Evolutionary conservation across 192 early-diverging fungal genomes (phyloP), one percentile per base, ranked within the genome.

Genomic region (Helicostylum pulchrum): DNA sequence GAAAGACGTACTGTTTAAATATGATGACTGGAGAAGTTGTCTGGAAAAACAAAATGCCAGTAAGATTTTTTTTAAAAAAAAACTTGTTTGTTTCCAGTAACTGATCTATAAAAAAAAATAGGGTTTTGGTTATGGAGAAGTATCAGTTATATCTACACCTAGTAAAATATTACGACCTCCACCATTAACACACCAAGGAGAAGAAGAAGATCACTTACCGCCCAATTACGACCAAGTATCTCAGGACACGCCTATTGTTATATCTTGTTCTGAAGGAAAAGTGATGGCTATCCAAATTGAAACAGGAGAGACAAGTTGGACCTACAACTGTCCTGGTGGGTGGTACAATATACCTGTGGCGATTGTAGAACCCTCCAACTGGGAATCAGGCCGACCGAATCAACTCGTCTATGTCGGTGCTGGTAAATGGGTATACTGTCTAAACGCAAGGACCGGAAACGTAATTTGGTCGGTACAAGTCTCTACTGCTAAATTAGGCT

Each of bases 21-120:
- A 19, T 71, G 8, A 61, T 52, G 30, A 65, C 69, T 15, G 69
- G 69, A 7, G 43, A 49, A 14, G 14, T 17, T n/a, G 7, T 34
- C 12, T 71, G 69, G 69, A 49, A 30, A 15, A 71, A 71, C 42
- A 61, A 58, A 10, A 71, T 71, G 69, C 23, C 52, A 5, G 69
- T 71, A 61, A 61, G 63, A 43, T 8, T 46, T n/a, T n/a, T n/a
- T n/a, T n/a, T 32, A 10, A 30, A 48, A 48, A 20, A 49, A 51
- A 17, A 26, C 2, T 0, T 26, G 26, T 26, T 26, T 26, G 7
- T 15, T 20, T n/a, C 31, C 7, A 39, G 17, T 4, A 23, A 30
- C 42, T 20, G 31, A 42, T 30, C 21, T 5, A 30, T 11, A 34
- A 26, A 31, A 59, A 31, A 59, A 7, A 19, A 31, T 46, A 71